Conservation (phyloP, 805 yeast species). For the Cyberlindnera maritima region DNA sequence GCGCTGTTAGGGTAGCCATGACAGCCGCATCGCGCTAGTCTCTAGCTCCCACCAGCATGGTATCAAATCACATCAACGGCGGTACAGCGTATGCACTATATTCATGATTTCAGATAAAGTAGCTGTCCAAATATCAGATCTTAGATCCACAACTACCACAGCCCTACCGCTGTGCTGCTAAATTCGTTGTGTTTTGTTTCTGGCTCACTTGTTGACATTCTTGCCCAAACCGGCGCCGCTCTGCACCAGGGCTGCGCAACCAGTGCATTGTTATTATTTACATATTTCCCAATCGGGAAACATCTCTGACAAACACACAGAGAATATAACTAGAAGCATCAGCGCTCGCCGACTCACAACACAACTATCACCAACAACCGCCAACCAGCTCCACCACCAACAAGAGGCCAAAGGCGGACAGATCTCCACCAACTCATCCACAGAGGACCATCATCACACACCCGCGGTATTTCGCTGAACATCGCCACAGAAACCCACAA, state of each 20-base stretch:
- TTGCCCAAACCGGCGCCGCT: slow-evolving; percentile 10
- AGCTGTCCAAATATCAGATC: too few species aligned
- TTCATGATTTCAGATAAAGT: too few species aligned
- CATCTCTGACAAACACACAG: slow-evolving; percentile 16
- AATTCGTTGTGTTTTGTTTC: slow-evolving; percentile 6
- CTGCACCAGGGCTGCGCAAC: slow-evolving; percentile 16
- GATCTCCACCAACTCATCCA: background rate
- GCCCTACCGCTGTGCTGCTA: background rate
- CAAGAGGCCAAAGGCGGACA: background rate
- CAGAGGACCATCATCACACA: background rate
- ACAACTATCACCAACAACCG: background rate
- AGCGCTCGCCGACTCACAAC: slow-evolving; percentile 10
- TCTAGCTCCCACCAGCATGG: too few species aligned
- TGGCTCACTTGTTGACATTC: slow-evolving; percentile 14
- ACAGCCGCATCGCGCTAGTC: too few species aligned
- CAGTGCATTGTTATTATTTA: slow-evolving; percentile 24
- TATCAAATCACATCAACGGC: too few species aligned
- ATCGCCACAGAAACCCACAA: background rate
- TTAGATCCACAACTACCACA: background rate
- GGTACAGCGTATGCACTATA: too few species aligned
- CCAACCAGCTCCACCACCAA: background rate
- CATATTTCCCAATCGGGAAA: slow-evolving; percentile 23
- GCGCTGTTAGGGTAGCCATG: too few species aligned
- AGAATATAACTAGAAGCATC: slow-evolving; percentile 11
- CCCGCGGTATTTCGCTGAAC: background rate